Conservation (phyloP, 2,329 filamentous ascomycete genomes). For the Colletotrichum spaethianum region DNA sequence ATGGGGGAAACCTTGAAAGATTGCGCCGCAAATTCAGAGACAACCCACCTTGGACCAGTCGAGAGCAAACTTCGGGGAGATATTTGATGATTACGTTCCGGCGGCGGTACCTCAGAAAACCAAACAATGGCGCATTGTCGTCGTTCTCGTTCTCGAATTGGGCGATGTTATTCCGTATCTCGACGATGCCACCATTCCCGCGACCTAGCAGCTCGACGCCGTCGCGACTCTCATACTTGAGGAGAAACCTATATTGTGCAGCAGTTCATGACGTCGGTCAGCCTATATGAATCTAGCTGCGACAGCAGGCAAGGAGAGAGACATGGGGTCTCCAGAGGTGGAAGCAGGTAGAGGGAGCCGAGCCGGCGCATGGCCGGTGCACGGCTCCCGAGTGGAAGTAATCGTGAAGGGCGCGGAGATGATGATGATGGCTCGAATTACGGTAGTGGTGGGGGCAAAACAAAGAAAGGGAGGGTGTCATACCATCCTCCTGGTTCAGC, state of each 20-base stretch:
- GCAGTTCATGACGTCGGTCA: slow-evolving; percentile 27
- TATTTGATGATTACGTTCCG: slow-evolving; percentile 95
- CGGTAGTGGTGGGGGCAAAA: slow-evolving; percentile 36
- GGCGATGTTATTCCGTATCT: slow-evolving; percentile 84
- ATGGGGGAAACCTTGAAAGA: slow-evolving; percentile 24
- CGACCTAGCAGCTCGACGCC: slow-evolving; percentile 83
- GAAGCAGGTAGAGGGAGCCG: background rate
- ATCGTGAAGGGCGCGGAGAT: slow-evolving; percentile 7
- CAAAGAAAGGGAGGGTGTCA: slow-evolving; percentile 51
- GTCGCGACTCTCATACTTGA: slow-evolving; percentile 92
- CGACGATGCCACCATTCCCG: slow-evolving; percentile 86
- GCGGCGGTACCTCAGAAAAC: slow-evolving; percentile 89
- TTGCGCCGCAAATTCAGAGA: slow-evolving; percentile 18
- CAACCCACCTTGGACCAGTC: slow-evolving; percentile 87
- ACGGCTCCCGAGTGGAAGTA: slow-evolving; percentile 2
- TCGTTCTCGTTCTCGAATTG: slow-evolving; percentile 69
- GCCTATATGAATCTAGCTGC: slow-evolving; percentile 15
- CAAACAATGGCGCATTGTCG: slow-evolving; percentile 90
- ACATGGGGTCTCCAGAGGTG: slow-evolving; percentile 14
- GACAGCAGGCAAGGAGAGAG: slow-evolving; percentile 39
- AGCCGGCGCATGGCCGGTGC: slow-evolving; percentile 3
- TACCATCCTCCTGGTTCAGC: slow-evolving; percentile 96
- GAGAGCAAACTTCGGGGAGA: slow-evolving; percentile 89
- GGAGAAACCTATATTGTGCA: slow-evolving; percentile 80
- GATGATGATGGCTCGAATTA: slow-evolving; percentile 8